phyloP scores from a whole-genome alignment of 352 stramenopile genomes.

The Phytophthora boehmeriae region DNA sequence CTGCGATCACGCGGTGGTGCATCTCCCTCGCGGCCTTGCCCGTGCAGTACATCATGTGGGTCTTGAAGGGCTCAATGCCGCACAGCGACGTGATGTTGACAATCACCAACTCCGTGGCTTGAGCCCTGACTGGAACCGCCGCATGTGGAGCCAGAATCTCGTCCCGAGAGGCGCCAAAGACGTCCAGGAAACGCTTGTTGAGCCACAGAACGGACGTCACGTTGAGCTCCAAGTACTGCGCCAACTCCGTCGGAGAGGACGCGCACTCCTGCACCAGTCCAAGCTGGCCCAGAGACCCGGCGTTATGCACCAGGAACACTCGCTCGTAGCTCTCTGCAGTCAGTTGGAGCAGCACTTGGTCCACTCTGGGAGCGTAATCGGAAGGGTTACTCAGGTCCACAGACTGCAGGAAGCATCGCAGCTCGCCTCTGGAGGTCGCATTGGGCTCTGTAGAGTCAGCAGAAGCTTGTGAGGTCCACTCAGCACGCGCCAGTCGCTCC shows the following conservation, averaged over 20 bases:
- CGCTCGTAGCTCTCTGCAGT: conserved; percentile 39
- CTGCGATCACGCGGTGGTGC: conserved; percentile 74
- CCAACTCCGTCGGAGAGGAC: conserved; percentile 45
- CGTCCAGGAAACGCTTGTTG: conserved; percentile 76
- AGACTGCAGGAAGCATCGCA: conserved; percentile 40
- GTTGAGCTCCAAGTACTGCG: conserved; percentile 81
- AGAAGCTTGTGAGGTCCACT: conserved; percentile 29
- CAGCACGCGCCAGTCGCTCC: conserved; percentile 37
- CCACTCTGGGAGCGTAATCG: conserved; percentile 60
- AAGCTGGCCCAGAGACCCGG: conserved; percentile 76
- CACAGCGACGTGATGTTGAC: conserved; percentile 88
- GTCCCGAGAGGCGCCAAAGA: conserved; percentile 56
- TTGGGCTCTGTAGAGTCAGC: neutral
- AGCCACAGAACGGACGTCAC: conserved; percentile 86
- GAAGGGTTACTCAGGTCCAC: conserved; percentile 53
- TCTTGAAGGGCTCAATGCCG: conserved; percentile 80
- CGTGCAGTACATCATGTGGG: conserved; percentile 83
- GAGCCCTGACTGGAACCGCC: neutral
- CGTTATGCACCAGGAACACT: conserved; percentile 85
- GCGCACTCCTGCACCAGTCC: conserved; percentile 57
- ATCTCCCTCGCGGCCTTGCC: conserved; percentile 90
- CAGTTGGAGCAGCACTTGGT: conserved; percentile 39
- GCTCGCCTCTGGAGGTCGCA: conserved; percentile 10
- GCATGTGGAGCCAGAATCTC: conserved; percentile 26
- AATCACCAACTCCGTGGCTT: conserved; percentile 26